Base-by-base conservation (phyloP, 139 green algal species). In the Haematococcus lacustris region DNA sequence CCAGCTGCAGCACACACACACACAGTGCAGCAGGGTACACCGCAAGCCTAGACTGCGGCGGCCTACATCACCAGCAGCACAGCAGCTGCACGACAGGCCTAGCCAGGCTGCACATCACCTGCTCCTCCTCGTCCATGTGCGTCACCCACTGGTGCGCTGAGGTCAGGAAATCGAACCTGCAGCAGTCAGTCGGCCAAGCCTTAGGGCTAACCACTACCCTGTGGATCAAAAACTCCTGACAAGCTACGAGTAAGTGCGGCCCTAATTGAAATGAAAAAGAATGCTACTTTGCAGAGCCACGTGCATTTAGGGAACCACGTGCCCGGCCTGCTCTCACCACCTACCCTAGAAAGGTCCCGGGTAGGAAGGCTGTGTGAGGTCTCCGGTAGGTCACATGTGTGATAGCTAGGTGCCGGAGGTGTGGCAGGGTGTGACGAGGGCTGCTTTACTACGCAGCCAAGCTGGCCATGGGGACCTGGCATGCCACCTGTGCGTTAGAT, bases 111-210 rank as follows among this genome's bases (percentile, higher is more conserved):
- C 13, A 13, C 13, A 57, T 9, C 38, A 91, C 85, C 82, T 91
- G 81, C 43, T 86, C 75, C 50, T 85, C 69, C 70, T 93, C 80
- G 72, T 91, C 86, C 39, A 87, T 88, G 75, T 84, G 79, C 4
- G 89, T 94, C 3, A 91, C 90, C 83, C 92, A 90, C 80, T 96
- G 90, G 40, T 82, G 77, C 0, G 38, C 43, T n/a, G 63, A 76
- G 21, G 47, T 57, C 25, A 92, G 80, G 81, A 92, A 91, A 38
- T 51, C 4, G 32, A 70, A 78, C 64, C 50, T 76, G 71, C 40
- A 66, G 51, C 6, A 26, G 57, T 32, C 57, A 64, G 47, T 57
- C 13, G 47, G 13, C 13, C 13, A 57, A n/a, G n/a, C n/a, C n/a
- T n/a, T n/a, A n/a, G n/a, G n/a, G n/a, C n/a, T 21, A 57, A 21